Base-by-base conservation (phyloP, 495 filamentous ascomycete species). In the Penicillium goetzii region DNA sequence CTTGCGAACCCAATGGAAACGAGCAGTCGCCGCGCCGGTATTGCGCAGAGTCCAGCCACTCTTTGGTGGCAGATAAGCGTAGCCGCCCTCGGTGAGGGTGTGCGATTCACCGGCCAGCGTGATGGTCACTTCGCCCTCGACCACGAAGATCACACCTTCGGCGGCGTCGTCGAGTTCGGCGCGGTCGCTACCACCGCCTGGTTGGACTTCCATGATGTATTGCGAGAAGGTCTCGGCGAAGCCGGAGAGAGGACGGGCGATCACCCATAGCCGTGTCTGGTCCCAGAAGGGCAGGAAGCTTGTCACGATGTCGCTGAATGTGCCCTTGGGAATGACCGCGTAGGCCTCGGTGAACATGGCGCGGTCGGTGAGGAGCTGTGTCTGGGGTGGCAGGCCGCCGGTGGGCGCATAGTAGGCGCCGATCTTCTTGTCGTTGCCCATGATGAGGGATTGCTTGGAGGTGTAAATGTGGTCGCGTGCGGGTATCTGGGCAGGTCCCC, bases 271-370 rank as follows among this genome's bases (percentile, higher is more conserved):
- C 14, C 69, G 66, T 9, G 69, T 72, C 59, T 72, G 58, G 4
- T 72, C 69, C 69, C 69, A 72, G 59, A 69, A 72, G 4, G 69
- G 69, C 3, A 72, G 69, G 57, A 72, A 72, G 56, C 66, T 69
- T 11, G 67, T 69, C 26, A 72, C 69, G 14, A 72, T 72, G 53
- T 72, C 69, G 56, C 66, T 64, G 56, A 72, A 69, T 19, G 56
- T 60, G 47, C 69, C 69, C 34, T 69, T 69, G 11, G 69, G 66
- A 23, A 72, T 72, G 30, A 72, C 67, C 2, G 69, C 50, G 30
- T 72, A 72, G 32, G 69, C 63, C 54, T 72, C 69, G 49, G 69
- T 72, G 56, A 72, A 72, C 69, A 72, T 72, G 53, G 69, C 69
- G 41, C 69, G 69, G 61, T 72, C 69, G 59, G 69, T 72, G 36